A percentile compares a stretch with the other conserved stretches of the same genome.
These are phyloP conservation scores for Bimuria novae-zelandiae DNA, from an alignment of 2,329 filamentous ascomycete genomes.

Conservation along the genomic window DNA sequence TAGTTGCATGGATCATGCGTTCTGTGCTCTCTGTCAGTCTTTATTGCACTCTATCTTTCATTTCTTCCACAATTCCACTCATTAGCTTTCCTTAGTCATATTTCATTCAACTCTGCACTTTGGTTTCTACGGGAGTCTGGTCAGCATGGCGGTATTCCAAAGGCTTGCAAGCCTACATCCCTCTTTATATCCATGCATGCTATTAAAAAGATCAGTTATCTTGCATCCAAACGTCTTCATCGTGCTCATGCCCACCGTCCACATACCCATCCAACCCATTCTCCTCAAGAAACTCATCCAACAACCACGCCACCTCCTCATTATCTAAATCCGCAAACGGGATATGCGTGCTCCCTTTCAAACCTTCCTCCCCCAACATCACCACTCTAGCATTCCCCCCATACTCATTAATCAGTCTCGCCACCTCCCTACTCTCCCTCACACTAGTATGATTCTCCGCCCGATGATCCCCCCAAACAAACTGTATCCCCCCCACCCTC, in stretches of 20 bases:
- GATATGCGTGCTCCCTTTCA: conserved; percentile 33
- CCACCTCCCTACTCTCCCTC: conserved; percentile 17
- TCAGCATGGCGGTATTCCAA: too few relatives aligned
- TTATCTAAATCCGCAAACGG: conserved; percentile 33
- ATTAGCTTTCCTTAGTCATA: too few relatives aligned
- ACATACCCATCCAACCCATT: conserved; percentile 27
- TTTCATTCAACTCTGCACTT: too few relatives aligned
- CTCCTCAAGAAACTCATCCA: conserved; percentile 25
- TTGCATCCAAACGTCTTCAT: too few relatives aligned
- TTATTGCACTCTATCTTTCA: too few relatives aligned
- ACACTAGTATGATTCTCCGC: conserved; percentile 23
- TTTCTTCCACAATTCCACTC: too few relatives aligned
- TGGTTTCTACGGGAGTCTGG: too few relatives aligned
- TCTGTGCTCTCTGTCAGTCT: too few relatives aligned
- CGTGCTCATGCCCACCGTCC: background rate
- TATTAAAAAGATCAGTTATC: too few relatives aligned
- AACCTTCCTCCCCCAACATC: conserved; percentile 24
- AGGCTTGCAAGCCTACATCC: too few relatives aligned
- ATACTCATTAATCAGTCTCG: conserved; percentile 29
- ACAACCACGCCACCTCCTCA: conserved; percentile 21
- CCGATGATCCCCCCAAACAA: conserved; percentile 32
- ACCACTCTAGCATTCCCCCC: conserved; percentile 31
- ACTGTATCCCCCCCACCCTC: conserved; percentile 23
- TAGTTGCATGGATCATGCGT: too few relatives aligned
- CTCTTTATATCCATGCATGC: too few relatives aligned